Evolutionary conservation across 768 basidiomycete species (phyloP), one percentile per base, ranked within the genome.

Genomic region (Lactarius trivialis): DNA sequence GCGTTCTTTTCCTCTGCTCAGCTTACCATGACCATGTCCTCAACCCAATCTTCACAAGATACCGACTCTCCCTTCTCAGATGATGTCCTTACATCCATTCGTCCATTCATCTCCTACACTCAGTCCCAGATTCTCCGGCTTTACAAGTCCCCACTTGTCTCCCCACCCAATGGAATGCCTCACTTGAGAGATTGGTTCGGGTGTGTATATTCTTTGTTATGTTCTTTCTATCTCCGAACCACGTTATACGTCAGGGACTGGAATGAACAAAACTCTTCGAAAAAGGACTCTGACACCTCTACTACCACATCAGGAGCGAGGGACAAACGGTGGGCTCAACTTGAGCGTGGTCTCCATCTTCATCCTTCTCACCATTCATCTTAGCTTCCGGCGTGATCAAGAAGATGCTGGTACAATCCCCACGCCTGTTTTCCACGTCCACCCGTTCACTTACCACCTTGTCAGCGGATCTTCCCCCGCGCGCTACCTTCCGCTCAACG

Each of bases 141-240:
- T 24, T 80, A 82, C 66, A 82, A 81, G 65, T 93, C 91, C n/a
- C 86, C 89, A 26, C 76, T 93, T 43, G 87, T 93, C 28, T 77
- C 81, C 63, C 76, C 79, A 28, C 91, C 92, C 7, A 71, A 76
- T 55, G 82, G 83, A 66, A 92, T 93, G 92, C 91, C 91, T 55
- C 78, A 82, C 51, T 76, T 93, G 56, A 91, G 86, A 76, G 84
- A 87, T 51, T 93, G 91, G 91, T 93, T 93, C 75, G 91, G 91
- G 91, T 93, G 72, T 62, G 84, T 41, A 60, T 34, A 3, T 41
- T 36, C 61, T 26, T n/a, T n/a, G 53, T n/a, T 50, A 50, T 51
- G 28, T 32, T 41, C 58, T 33, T 56, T 39, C 56, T 65, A 60
- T 63, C 61, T 63, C 48, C 19, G 51, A 64, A 60, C 68, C 34